Percentiles rank a stretch among this genome's conserved stretches.
Conservation (phyloP, 129 eudicot species). For the Saussurea involucrata region DNA sequence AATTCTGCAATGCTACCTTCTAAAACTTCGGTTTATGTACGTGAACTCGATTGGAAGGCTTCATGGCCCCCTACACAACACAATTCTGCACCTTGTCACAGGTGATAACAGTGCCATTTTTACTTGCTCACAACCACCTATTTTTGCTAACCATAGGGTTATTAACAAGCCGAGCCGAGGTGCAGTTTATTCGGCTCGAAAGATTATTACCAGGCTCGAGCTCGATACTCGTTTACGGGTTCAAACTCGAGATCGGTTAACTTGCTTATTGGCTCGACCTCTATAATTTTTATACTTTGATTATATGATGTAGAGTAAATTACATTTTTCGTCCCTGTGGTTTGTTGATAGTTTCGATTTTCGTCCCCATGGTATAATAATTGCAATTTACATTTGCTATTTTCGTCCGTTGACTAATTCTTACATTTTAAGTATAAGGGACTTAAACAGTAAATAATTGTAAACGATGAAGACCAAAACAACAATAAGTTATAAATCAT, state of each 20-base stretch:
- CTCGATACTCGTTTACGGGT: not conserved
- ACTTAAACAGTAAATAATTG: too few relatives aligned
- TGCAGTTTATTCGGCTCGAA: not conserved
- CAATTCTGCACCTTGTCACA: conserved; percentile 34
- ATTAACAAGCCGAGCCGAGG: not conserved
- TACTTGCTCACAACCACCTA: not conserved
- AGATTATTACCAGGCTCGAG: not conserved
- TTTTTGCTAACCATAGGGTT: not conserved
- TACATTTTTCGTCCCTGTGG: too few relatives aligned
- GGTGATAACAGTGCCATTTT: conserved; percentile 26
- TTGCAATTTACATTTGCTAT: too few relatives aligned
- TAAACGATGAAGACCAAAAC: too few relatives aligned
- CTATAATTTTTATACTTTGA: not conserved
- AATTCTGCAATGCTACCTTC: conserved; percentile 43
- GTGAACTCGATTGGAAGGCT: conserved; percentile 90
- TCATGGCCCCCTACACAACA: conserved; percentile 59
- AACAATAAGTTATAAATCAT: too few relatives aligned
- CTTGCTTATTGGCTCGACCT: not conserved
- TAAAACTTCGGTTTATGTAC: conserved; percentile 54
- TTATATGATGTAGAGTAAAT: not conserved
- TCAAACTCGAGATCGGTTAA: not conserved
- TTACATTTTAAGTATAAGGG: too few relatives aligned
- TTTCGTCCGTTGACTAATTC: too few relatives aligned
- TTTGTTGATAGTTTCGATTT: too few relatives aligned
- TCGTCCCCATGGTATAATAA: too few relatives aligned